Percentiles rank a stretch among this genome's conserved stretches.
Evolutionary conservation across 176 grass and related monocot species (phyloP).

Genomic region (Musa acuminata): DNA sequence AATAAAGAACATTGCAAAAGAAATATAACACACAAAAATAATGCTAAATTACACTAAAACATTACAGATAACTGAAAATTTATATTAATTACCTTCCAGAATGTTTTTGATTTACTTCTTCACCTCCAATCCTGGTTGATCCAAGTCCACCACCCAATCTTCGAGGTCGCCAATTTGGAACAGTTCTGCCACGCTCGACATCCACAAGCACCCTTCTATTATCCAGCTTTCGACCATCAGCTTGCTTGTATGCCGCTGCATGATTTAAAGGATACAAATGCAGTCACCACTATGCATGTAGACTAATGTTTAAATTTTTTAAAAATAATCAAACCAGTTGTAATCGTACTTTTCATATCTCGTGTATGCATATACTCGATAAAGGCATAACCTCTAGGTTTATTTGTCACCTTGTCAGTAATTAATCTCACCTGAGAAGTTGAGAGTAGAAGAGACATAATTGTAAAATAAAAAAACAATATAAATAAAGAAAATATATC

Average conservation of each 20-base stretch:
- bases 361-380: constrained; percentile 80
- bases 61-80: too few relatives aligned
- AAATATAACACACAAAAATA: too few relatives aligned
- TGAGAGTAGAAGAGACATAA: constrained; percentile 15
- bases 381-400: constrained; percentile 93
- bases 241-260: constrained; percentile 86
- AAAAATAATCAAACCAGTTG: neutral
- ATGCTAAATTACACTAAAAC: too few relatives aligned
- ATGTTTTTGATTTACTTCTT: constrained; percentile 33
- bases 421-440: constrained; percentile 62
- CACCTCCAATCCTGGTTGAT: constrained; percentile 69
- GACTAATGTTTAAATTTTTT: neutral
- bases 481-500: neutral
- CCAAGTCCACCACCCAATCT: constrained; percentile 97
- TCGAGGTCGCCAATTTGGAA: constrained; percentile 90
- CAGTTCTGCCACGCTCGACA: constrained; percentile 97
- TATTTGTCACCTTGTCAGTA: constrained; percentile 62
- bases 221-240: constrained; percentile 80
- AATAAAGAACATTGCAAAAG: too few relatives aligned
- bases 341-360: constrained; percentile 81
- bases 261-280: constrained; percentile 1
- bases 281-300: neutral
- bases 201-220: constrained; percentile 71
- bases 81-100: constrained; percentile 3
- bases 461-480: neutral